Conservation (phyloP, 2,329 filamentous ascomycete species). For the Bisporella sp. region DNA sequence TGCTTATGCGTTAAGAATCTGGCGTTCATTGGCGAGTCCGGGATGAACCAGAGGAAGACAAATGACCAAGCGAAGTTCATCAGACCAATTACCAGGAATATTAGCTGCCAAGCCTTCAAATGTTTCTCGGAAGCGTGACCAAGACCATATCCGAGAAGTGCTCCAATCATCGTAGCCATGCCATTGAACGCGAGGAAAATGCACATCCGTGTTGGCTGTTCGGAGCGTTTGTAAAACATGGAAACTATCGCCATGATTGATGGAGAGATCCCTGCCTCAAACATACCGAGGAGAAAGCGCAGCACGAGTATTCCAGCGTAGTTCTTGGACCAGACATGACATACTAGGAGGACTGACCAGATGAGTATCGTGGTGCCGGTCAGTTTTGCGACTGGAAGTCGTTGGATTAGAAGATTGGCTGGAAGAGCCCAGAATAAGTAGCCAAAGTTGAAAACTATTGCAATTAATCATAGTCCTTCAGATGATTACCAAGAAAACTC, state of each 20-base stretch:
- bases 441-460: conserved; percentile 39
- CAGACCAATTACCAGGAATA: conserved; percentile 13
- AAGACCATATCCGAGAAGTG: not conserved
- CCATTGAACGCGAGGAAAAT: not conserved
- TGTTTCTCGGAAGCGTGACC: not conserved
- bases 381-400: conserved; percentile 38
- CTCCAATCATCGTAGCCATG: not conserved
- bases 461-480: not conserved
- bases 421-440: conserved; percentile 36
- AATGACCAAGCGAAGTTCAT: conserved; percentile 22
- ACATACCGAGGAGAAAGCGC: not conserved
- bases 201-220: not conserved
- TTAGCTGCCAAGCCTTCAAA: conserved; percentile 13
- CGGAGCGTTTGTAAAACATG: not conserved
- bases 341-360: conserved; percentile 28
- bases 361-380: conserved; percentile 31
- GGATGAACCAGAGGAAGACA: conserved; percentile 37
- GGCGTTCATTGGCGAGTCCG: conserved; percentile 41
- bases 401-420: conserved; percentile 36
- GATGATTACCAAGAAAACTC: no score
- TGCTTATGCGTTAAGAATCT: conserved; percentile 31
- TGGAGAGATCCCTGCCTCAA: not conserved
- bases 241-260: not conserved
- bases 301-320: not conserved
- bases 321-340: not conserved